phyloP scores from a whole-genome alignment of 352 stramenopile genomes.

The Discostella stelligera region DNA sequence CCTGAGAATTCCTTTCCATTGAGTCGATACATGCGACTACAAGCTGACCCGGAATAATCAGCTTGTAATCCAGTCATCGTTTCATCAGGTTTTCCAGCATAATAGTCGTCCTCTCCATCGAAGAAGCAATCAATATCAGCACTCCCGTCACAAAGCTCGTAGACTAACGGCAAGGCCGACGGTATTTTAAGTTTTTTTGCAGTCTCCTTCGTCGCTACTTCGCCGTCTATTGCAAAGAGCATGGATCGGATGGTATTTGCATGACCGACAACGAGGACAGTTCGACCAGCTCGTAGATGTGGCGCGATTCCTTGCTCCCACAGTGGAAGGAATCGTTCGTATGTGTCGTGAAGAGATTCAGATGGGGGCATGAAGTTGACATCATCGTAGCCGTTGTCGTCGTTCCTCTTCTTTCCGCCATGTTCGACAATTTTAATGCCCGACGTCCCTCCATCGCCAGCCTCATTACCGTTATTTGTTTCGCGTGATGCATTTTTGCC shows the following conservation, averaged over 20 bases:
- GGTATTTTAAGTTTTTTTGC: constrained; percentile 50
- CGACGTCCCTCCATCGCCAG: neutral
- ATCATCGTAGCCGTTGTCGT: neutral
- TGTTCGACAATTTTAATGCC: constrained; percentile 30
- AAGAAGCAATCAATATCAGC: neutral
- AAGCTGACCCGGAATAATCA: neutral
- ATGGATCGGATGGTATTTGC: constrained; percentile 51
- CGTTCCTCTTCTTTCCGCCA: constrained; percentile 23
- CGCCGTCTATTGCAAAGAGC: constrained; percentile 39
- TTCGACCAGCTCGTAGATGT: constrained; percentile 28
- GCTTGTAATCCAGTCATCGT: neutral
- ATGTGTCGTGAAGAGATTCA: constrained; percentile 41
- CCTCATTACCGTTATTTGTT: neutral
- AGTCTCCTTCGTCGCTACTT: constrained; percentile 40
- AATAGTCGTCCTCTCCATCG: constrained; percentile 7
- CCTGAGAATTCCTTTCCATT: constrained; percentile 6
- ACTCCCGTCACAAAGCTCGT: constrained; percentile 34
- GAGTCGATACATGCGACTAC: neutral
- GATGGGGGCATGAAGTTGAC: constrained; percentile 41
- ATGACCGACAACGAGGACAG: constrained; percentile 40
- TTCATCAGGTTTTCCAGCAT: neutral
- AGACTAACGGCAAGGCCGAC: constrained; percentile 34
- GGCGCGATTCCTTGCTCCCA: constrained; percentile 36
- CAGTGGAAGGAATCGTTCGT: constrained; percentile 38
- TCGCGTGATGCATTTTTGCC: constrained; percentile 6